Base-by-base conservation (phyloP, 164 flowering plant species). In the Annona squamosa region DNA sequence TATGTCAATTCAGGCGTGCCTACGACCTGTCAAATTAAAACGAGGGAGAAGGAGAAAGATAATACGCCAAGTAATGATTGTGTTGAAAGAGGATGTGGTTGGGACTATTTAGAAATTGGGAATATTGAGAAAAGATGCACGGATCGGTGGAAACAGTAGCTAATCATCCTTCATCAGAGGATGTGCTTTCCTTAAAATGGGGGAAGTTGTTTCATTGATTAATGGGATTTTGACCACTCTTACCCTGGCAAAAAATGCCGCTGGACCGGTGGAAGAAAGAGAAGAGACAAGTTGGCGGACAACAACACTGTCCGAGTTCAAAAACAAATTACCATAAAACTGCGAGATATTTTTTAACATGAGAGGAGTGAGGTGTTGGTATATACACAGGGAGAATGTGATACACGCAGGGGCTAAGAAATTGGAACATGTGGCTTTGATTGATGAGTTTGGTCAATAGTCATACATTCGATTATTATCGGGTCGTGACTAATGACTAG, bases 1-100 rank as follows among this genome's bases (percentile, higher is more conserved):
- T 26, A 63, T 63, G 65, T 63, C 65, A 63, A 37, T 63, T 19
- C 65, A 63, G 17, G 65, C 65, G 65, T 63, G 65, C 18, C 9
- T 19, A 63, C 65, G 65, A 63, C 9, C 5, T 63, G 65, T 63
- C 65, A 0, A 63, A 63, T 18, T 5, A 17, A 4, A 19, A 63
- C 26, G 26, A 63, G 65, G 18, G 65, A 63, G 65, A 63, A 9
- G 18, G 26, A 19, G 65, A 19, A 26, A 19, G 65, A 19, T 2
- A 5, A 18, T 63, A 17, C 65, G 5, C 65, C 6, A 5, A 5
- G 18, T 9, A 19, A 63, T 63, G 19, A 63, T 63, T 63, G 65
- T 63, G 65, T 5, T 59, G 13, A 16, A 16, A 17, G 65, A 63
- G 7, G 65, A 63, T 19, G 7, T 63, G 65, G 18, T 18, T 7